These are phyloP conservation scores for Fusarium ambrosium DNA, from an alignment of 2,329 filamentous ascomycete genomes.

Conservation along the genomic window DNA sequence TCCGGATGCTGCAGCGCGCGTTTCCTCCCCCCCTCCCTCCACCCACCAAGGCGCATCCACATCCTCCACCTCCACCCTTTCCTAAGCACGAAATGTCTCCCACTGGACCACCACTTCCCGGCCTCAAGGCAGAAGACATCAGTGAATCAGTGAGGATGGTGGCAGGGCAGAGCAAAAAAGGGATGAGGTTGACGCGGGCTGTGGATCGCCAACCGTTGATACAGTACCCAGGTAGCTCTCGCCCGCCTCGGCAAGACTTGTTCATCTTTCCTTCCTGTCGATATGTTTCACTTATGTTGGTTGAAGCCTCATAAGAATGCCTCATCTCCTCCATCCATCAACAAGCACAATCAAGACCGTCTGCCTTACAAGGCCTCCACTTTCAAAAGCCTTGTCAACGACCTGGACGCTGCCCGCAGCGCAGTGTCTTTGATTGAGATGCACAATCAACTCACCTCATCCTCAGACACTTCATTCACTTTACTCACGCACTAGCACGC, in stretches of 20 bases:
- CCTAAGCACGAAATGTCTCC: conserved; percentile 20
- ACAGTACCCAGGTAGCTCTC: not conserved
- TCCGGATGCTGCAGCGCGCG: conserved; percentile 35
- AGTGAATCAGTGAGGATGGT: conserved; percentile 15
- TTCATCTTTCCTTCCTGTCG: not conserved
- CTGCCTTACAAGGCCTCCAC: conserved; percentile 14
- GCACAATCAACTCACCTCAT: conserved; percentile 38
- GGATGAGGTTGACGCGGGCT: conserved; percentile 10
- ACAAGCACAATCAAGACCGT: not conserved
- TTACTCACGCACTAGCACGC: conserved; percentile 38
- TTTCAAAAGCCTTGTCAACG: conserved; percentile 24
- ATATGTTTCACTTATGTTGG: not conserved
- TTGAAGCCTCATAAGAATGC: conserved; percentile 2
- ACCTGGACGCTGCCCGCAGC: not conserved
- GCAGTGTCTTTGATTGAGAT: conserved; percentile 21
- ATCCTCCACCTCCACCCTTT: conserved; percentile 30
- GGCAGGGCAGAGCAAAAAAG: conserved; percentile 16
- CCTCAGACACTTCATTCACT: conserved; percentile 33
- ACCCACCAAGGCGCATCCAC: conserved; percentile 28
- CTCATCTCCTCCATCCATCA: conserved; percentile 1
- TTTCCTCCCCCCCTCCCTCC: conserved; percentile 32
- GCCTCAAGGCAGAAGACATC: conserved; percentile 27
- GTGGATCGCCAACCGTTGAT: conserved; percentile 13
- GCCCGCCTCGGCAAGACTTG: not conserved
- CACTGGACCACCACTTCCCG: conserved; percentile 27